Percentiles rank a stretch among this genome's conserved stretches.
Evolutionary conservation across 1,284 basidiomycete species (phyloP).

Genomic region (Phlebopus sp.): DNA sequence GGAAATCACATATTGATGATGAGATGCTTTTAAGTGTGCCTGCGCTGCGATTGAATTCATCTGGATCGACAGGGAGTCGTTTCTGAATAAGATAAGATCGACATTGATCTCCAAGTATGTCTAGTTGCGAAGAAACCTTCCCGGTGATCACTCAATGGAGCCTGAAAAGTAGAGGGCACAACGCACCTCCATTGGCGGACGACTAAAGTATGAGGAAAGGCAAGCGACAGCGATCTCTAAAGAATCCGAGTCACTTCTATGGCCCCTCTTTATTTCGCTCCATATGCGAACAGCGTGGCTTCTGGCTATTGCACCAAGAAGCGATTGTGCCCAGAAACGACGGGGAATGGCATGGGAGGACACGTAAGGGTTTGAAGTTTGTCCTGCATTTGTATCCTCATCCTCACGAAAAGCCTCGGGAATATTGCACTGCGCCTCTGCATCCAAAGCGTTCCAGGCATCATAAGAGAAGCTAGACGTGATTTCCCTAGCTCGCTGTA

Average conservation of each 20-base stretch:
- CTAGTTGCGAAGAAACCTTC: conserved; percentile 40
- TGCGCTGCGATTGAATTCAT: conserved; percentile 30
- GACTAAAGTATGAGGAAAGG: conserved; percentile 55
- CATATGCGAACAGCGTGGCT: conserved; percentile 43
- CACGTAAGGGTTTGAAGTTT: conserved; percentile 12
- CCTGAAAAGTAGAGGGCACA: background rate
- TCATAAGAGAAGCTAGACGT: conserved; percentile 43
- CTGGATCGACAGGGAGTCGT: conserved; percentile 22
- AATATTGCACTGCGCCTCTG: conserved; percentile 35
- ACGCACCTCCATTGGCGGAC: conserved; percentile 43
- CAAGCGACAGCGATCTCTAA: conserved; percentile 50
- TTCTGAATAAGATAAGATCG: conserved; percentile 33
- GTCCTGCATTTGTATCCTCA: conserved; percentile 13
- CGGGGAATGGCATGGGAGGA: conserved; percentile 42
- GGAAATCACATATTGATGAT: conserved; percentile 44
- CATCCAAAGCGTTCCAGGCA: conserved; percentile 50
- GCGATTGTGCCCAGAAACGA: conserved; percentile 51
- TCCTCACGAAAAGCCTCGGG: conserved; percentile 31
- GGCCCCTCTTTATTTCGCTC: conserved; percentile 27
- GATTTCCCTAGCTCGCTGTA: conserved; percentile 36
- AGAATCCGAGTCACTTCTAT: conserved; percentile 22
- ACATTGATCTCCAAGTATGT: conserved; percentile 42
- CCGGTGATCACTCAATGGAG: background rate
- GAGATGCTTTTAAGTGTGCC: conserved; percentile 30
- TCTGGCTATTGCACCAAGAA: conserved; percentile 45